Evolutionary conservation across 352 stramenopile species (phyloP).

Genomic region (Thraustochytrium striatum): DNA sequence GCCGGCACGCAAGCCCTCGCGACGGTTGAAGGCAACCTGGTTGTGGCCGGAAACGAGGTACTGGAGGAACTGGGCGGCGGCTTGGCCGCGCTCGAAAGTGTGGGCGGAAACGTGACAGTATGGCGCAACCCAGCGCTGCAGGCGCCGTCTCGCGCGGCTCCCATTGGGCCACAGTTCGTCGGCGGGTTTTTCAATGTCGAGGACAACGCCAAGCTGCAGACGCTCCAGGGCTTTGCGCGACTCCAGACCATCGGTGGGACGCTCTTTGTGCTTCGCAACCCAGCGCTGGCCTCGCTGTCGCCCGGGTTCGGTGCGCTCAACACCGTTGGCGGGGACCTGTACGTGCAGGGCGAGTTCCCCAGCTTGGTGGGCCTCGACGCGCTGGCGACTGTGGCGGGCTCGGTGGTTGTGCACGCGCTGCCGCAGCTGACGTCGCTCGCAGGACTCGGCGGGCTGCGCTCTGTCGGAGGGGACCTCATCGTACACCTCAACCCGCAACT

Average conservation of each 20-base stretch:
- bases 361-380: not conserved
- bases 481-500: not conserved
- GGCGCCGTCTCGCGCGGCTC: not conserved
- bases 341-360: not conserved
- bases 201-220: not conserved
- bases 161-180: not conserved
- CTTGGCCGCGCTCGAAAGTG: not conserved
- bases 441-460: not conserved
- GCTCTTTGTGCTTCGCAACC: not conserved
- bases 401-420: not conserved
- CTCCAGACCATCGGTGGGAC: not conserved
- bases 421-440: not conserved
- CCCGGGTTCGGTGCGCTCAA: not conserved
- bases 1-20: not conserved
- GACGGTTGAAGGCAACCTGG: not conserved
- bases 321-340: not conserved
- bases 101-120: not conserved
- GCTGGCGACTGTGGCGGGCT: not conserved
- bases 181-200: not conserved
- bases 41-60: not conserved
- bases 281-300: not conserved
- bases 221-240: not conserved
- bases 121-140: not conserved
- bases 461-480: not conserved
- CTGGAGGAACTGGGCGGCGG: not conserved